Evolutionary conservation across 1,284 basidiomycete species (phyloP).

Genomic region (Vanrija sp.): DNA sequence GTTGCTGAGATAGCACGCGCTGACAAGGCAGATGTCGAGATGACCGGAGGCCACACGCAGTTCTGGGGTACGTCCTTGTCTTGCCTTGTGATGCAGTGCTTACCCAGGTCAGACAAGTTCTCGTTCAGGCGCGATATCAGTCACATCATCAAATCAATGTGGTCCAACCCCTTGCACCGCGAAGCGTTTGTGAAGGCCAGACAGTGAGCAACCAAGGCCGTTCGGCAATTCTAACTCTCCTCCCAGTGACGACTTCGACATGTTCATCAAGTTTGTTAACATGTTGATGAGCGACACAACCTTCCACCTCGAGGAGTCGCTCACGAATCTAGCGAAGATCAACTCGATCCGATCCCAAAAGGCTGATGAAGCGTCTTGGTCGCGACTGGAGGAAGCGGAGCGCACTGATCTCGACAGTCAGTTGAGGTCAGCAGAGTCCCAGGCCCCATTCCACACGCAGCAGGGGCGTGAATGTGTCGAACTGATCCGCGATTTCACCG

Average conservation of each 20-base stretch:
- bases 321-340: conserved; percentile 83
- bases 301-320: conserved; percentile 93
- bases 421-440: conserved; percentile 72
- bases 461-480: conserved; percentile 84
- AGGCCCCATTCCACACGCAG: conserved; percentile 79
- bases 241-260: conserved; percentile 72
- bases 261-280: conserved; percentile 93
- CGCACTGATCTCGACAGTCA: conserved; percentile 79
- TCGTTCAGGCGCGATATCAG: conserved; percentile 69
- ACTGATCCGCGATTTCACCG: conserved; percentile 86
- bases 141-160: conserved; percentile 77
- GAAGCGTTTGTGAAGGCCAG: conserved; percentile 75
- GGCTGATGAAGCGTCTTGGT: conserved; percentile 68
- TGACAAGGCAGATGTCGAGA: conserved; percentile 74
- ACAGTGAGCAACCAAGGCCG: conserved; percentile 53
- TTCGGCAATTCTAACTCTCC: too few species aligned
- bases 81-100: not conserved
- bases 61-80: conserved; percentile 74
- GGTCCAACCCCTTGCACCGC: conserved; percentile 82
- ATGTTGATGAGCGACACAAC: conserved; percentile 99
- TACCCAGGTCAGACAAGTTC: conserved; percentile 8
- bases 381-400: conserved; percentile 62
- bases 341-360: conserved; percentile 81
- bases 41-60: conserved; percentile 93
- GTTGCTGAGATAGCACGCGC: not conserved